A percentile compares a stretch with the other conserved stretches of the same genome.
These are phyloP conservation scores for Schwanniomyces sp. DNA, from an alignment of 805 yeast species.

Conservation along the genomic window DNA sequence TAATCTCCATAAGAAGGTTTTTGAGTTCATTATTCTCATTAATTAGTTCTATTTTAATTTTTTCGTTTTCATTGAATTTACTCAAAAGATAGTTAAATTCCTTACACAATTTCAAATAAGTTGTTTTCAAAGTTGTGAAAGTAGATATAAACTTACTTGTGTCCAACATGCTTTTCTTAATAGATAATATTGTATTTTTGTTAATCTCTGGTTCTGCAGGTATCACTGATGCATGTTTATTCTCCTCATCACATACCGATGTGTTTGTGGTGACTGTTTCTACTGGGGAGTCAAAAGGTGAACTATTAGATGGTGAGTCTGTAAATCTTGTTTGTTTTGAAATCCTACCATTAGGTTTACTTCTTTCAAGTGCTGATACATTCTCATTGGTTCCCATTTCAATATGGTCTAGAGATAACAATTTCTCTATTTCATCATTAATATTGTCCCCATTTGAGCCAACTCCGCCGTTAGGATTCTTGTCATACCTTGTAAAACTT, in stretches of 20 bases:
- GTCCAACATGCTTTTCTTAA: conserved; percentile 23
- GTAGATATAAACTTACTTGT: conserved; percentile 26
- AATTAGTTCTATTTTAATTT: conserved; percentile 31
- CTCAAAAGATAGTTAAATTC: conserved; percentile 35
- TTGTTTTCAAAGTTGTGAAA: conserved; percentile 31
- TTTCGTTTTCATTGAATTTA: conserved; percentile 38
- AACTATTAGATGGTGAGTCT: conserved; percentile 5
- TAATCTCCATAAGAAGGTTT: conserved; percentile 25
- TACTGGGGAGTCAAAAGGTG: conserved; percentile 12
- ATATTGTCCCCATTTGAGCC: conserved; percentile 2
- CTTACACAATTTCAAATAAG: conserved; percentile 37
- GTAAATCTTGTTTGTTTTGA: not conserved
- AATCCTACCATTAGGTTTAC: not conserved
- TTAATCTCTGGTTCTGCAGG: conserved; percentile 3
- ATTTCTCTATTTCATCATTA: conserved; percentile 13
- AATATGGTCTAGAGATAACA: conserved; percentile 12
- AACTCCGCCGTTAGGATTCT: not conserved
- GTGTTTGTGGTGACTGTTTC: conserved; percentile 6
- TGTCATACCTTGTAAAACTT: not conserved
- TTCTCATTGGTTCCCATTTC: conserved; percentile 1
- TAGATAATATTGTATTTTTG: conserved; percentile 13
- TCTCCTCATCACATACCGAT: conserved; percentile 8
- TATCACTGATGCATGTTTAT: not conserved
- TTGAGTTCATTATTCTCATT: conserved; percentile 36
- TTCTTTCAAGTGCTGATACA: not conserved